A percentile compares a stretch with the other conserved stretches of the same genome.
Conservation (phyloP, 2,329 filamentous ascomycete species). For the Didymella exigua region DNA sequence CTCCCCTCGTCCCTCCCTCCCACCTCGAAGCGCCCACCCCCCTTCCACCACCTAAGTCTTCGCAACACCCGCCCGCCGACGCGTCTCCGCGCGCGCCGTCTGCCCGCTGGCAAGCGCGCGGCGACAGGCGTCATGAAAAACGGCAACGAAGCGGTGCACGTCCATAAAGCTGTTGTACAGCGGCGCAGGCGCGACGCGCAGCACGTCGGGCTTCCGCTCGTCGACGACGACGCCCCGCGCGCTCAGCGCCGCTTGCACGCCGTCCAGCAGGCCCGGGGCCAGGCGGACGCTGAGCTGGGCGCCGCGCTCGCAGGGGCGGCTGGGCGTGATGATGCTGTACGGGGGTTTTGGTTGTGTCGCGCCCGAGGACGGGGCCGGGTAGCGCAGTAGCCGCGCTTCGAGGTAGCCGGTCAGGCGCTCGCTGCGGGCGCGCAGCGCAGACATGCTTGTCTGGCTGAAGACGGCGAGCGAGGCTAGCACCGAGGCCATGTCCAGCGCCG, state of each 20-base stretch:
- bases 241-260: constrained; percentile 67
- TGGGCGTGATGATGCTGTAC: constrained; percentile 70
- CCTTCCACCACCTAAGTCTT: too few species aligned
- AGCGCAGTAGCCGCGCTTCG: constrained; percentile 55
- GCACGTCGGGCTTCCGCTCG: constrained; percentile 83
- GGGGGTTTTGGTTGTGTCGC: constrained; percentile 20
- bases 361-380: neutral
- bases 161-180: constrained; percentile 83
- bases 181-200: constrained; percentile 81
- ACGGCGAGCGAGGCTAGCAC: constrained; percentile 74
- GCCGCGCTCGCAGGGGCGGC: constrained; percentile 70
- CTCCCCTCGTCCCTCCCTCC: too few species aligned
- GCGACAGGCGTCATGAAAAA: constrained; percentile 58
- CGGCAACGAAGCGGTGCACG: constrained; percentile 55
- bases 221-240: constrained; percentile 76
- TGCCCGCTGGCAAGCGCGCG: constrained; percentile 35
- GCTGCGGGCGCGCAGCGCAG: constrained; percentile 71
- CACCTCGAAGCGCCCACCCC: too few species aligned
- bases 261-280: constrained; percentile 71
- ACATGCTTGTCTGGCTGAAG: constrained; percentile 74
- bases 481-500: constrained; percentile 76
- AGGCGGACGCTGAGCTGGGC: constrained; percentile 80
- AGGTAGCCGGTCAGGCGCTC: constrained; percentile 77
- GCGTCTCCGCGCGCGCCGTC: neutral
- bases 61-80: too few species aligned